Base-by-base conservation (phyloP, 345 rosid species). In the Sapria himalayana region DNA sequence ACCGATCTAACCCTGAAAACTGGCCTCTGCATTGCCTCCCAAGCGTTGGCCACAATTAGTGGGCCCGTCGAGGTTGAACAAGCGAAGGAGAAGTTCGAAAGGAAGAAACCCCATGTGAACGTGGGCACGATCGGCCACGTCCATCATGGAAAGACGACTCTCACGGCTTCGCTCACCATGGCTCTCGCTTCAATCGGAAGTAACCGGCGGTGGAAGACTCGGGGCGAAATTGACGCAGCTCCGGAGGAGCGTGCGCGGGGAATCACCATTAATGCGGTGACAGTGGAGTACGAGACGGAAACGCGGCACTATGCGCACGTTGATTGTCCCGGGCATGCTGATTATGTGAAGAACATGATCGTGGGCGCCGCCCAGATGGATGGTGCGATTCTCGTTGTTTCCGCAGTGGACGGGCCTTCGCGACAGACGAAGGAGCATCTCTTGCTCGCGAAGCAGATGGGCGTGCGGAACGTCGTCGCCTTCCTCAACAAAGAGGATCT, bases 41-140 rank as follows among this genome's bases (percentile, higher is more conserved):
- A 17, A 80, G 76, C 7, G 94, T 92, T 6, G 94, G 94, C 29
- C 74, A 78, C 27, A n/a, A n/a, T n/a, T n/a, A n/a, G n/a, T n/a
- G n/a, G n/a, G n/a, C n/a, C n/a, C n/a, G n/a, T n/a, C n/a, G n/a
- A n/a, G n/a, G n/a, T n/a, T n/a, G n/a, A n/a, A n/a, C n/a, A n/a
- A n/a, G n/a, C n/a, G n/a, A n/a, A n/a, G n/a, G 97, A 81, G 1
- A 89, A 84, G 39, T 84, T 89, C 73, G 99, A 91, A 76, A 48
- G 98, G 22, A 79, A 79, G 62, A 89, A 89, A 23, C 93, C 93
- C 42, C 98, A 79, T 18, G 67, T 89, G 39, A 82, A 89, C 67
- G 71, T 89, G 46, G 91, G 93, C 4, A 79, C 94, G 2, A 89
- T 82, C 17, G 98, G 98, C 20, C 94, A 79, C 17, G 94, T 82